Evolutionary conservation across 306 rosid genomes (phyloP).

Genomic region (Mimosa bimucronata): DNA sequence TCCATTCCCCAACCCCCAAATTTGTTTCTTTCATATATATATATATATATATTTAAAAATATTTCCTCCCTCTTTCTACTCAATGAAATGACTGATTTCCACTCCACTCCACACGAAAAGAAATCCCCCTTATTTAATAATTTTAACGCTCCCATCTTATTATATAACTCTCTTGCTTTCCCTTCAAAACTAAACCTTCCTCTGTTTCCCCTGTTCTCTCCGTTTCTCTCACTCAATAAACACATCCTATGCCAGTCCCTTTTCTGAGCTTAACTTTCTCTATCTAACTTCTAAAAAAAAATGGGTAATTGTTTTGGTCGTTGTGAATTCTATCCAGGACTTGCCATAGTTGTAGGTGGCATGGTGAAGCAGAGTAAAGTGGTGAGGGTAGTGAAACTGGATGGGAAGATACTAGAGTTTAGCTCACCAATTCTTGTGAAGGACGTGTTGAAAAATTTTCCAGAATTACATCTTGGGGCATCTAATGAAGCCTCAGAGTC

Average conservation of each 20-base stretch:
- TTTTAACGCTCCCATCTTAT: slow-evolving; percentile 11
- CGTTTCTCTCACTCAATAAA: neutral
- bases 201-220: slow-evolving; percentile 32
- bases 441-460: slow-evolving; percentile 51
- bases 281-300: neutral
- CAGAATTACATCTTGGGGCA: slow-evolving; percentile 40
- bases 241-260: neutral
- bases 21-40: neutral
- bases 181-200: slow-evolving; percentile 39
- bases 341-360: slow-evolving; percentile 13
- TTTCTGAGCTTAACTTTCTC: neutral
- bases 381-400: slow-evolving; percentile 55
- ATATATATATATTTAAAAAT: neutral
- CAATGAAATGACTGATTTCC: slow-evolving; percentile 41
- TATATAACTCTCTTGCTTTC: slow-evolving; percentile 43
- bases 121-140: slow-evolving; percentile 37
- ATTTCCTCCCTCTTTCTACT: slow-evolving; percentile 32
- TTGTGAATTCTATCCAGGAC: slow-evolving; percentile 33
- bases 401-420: slow-evolving; percentile 62
- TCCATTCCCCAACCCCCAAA: slow-evolving; percentile 30
- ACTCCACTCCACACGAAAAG: slow-evolving; percentile 53
- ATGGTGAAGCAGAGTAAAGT: slow-evolving; percentile 35
- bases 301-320: slow-evolving; percentile 69
- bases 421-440: slow-evolving; percentile 51
- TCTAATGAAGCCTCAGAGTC: slow-evolving; percentile 52